Evolutionary conservation across 2,329 filamentous ascomycete species (phyloP), one percentile per base, ranked within the genome.

Genomic region (Clonostachys sp.): DNA sequence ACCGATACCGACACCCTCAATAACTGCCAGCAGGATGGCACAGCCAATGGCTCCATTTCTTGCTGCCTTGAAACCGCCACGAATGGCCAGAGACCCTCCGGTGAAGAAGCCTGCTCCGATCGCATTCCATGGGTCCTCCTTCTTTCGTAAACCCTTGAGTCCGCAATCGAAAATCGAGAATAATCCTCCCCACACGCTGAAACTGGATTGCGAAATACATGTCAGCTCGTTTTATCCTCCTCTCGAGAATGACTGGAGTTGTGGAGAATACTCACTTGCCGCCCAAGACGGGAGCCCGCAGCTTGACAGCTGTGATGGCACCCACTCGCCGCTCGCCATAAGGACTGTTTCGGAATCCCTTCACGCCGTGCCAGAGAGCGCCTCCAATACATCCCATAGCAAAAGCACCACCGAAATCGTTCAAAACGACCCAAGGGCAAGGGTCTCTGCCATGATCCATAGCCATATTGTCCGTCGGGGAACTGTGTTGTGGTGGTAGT

Each of bases 61-160:
- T 53, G 94, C 91, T 18, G 92, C 90, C 75, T 89, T 91, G 68
- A 87, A 86, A 50, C 94, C 94, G 60, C 94, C 94, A 72, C 94
- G 83, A 53, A 97, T 85, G 45, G 94, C 94, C 34, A 99, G 79
- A 33, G 92, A 83, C 57, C 94, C 94, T 61, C 91, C 91, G 5
- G 94, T 97, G 70, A 96, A 92, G 78, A 96, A 96, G 46, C 94
- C 94, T 40, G 92, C 94, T 58, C 92, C 95, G 66, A 99, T 97
- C 61, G 91, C 91, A 73, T 97, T 97, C 75, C 91, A 97, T 13
- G 94, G 91, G 66, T 97, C 94, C 70, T 99, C 94, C 84, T 96
- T 97, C 78, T 94, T 89, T 55, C 91, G 78, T 48, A 92, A 75
- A 49, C 92, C 92, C 78, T 97, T 99, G 52, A 96, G 88, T 18